phyloP scores from a whole-genome alignment of 441 rosid species.

The Dalechampia spathulata region DNA sequence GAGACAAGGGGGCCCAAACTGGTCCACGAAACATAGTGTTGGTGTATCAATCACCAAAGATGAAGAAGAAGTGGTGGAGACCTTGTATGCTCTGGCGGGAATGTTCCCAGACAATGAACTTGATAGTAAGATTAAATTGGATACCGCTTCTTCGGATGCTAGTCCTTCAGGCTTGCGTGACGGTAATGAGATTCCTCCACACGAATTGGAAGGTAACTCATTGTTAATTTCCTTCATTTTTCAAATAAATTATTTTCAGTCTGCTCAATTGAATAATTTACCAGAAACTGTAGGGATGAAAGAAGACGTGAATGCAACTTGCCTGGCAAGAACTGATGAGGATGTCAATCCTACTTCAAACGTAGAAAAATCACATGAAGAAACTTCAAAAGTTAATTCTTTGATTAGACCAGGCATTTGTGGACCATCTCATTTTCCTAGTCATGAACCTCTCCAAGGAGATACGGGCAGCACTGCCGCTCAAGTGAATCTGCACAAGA shows the following conservation, averaged over 20 bases:
- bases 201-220: slow-evolving; percentile 22
- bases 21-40: slow-evolving; percentile 26
- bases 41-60: slow-evolving; percentile 76
- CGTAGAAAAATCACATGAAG: slow-evolving; percentile 18
- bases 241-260: neutral
- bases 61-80: slow-evolving; percentile 90
- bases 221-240: neutral
- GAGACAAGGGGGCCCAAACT: slow-evolving; percentile 36
- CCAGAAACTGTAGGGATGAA: slow-evolving; percentile 20
- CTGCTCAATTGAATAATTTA: slow-evolving; percentile 3
- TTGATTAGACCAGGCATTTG: slow-evolving; percentile 16
- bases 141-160: slow-evolving; percentile 27
- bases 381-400: slow-evolving; percentile 16
- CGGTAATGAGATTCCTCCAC: slow-evolving; percentile 19
- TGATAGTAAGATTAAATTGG: slow-evolving; percentile 18
- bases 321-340: slow-evolving; percentile 19
- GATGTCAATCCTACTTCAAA: slow-evolving; percentile 12
- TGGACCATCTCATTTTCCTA: slow-evolving; percentile 12
- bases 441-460: neutral
- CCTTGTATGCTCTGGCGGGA: slow-evolving; percentile 74
- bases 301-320: slow-evolving; percentile 25
- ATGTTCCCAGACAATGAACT: slow-evolving; percentile 41
- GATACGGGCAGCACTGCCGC: slow-evolving; percentile 14
- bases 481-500: slow-evolving; percentile 16
- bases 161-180: slow-evolving; percentile 25